Evolutionary conservation across 352 stramenopile species (phyloP), one percentile per base, ranked within the genome.

Genomic region (Pythium periplocum): DNA sequence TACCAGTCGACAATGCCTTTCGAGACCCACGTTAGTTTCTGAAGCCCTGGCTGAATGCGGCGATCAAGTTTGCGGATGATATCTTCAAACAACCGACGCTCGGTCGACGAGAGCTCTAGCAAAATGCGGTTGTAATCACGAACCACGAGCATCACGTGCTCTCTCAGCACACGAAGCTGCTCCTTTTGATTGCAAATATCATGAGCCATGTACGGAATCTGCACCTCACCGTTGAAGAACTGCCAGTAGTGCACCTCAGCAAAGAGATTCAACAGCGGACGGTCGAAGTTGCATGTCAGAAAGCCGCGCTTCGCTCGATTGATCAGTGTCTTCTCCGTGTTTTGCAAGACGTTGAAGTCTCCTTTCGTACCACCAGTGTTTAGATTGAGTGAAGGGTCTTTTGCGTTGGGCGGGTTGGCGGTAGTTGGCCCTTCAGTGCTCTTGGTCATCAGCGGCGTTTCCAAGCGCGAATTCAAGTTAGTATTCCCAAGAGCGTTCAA

Each of bases 41-140:
- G 83, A 4, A 98, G 74, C 0, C 95, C 95, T 30, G 93, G 90
- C 8, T 95, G 73, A 37, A 98, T 96, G 2, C 90, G 77, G 9
- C 91, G 87, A 66, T 98, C 95, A 12, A 98, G 80, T 36, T 94
- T 90, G 8, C 91, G 88, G 45, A 98, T 97, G 51, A 97, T 96
- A 55, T 98, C 90, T 60, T 96, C 78, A 68, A 98, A 98, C 3
- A 98, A 56, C 5, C 87, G 71, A 31, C 90, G 79, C 64, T 98
- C 93, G 0, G 92, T 96, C 0, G 80, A 82, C 4, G 75, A 86
- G 10, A 98, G 57, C 32, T 97, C 86, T n/a, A 95, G 57, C 26
- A 98, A 68, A 49, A 98, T 98, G 17, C 83, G 79, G 62, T 98
- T 98, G 68, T 98, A 98, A 44, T 97, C 93, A 2, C 90, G 81